Percentiles rank a stretch among this genome's conserved stretches.
These are phyloP conservation scores for Aureobasidium sp. DNA, from an alignment of 2,329 filamentous ascomycete species.

Conservation along the genomic window DNA sequence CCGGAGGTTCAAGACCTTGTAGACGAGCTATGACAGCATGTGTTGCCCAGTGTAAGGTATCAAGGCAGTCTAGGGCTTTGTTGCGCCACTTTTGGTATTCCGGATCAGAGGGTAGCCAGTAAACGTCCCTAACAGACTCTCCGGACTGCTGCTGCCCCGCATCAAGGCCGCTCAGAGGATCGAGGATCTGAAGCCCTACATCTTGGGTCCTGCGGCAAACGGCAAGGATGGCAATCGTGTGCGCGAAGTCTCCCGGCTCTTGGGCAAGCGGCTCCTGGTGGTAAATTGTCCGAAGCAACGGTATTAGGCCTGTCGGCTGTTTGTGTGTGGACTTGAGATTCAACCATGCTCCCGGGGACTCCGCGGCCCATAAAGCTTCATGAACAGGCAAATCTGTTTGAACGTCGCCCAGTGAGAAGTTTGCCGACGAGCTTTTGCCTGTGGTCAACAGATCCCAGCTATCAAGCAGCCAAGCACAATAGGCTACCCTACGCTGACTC, in stretches of 20 bases:
- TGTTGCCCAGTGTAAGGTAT: conserved; percentile 18
- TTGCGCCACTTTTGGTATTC: conserved; percentile 18
- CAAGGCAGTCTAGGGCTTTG: conserved; percentile 19
- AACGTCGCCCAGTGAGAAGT: conserved; percentile 3
- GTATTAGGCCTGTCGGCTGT: background rate
- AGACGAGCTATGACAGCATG: conserved; percentile 17
- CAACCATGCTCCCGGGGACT: background rate
- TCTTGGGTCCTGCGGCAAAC: conserved; percentile 3
- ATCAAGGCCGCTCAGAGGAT: conserved; percentile 1
- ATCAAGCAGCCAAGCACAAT: conserved; percentile 10
- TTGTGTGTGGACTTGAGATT: conserved; percentile 2
- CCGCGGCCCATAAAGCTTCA: conserved; percentile 6
- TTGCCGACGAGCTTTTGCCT: background rate
- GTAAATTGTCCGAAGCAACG: background rate
- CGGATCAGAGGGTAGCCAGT: conserved; percentile 12
- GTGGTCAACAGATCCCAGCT: background rate
- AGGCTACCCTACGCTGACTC: conserved; percentile 9
- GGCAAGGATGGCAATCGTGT: background rate
- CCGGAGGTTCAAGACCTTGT: conserved; percentile 16
- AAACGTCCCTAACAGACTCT: conserved; percentile 7
- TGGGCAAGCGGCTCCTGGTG: conserved; percentile 5
- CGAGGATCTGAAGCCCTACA: background rate
- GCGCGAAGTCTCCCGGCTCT: conserved; percentile 3
- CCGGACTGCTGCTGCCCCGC: background rate
- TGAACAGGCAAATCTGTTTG: conserved; percentile 9